Percentiles rank a stretch among this genome's conserved stretches.
Conservation (phyloP, 2,329 filamentous ascomycete genomes). For the Torrubiella hemipterigena region DNA sequence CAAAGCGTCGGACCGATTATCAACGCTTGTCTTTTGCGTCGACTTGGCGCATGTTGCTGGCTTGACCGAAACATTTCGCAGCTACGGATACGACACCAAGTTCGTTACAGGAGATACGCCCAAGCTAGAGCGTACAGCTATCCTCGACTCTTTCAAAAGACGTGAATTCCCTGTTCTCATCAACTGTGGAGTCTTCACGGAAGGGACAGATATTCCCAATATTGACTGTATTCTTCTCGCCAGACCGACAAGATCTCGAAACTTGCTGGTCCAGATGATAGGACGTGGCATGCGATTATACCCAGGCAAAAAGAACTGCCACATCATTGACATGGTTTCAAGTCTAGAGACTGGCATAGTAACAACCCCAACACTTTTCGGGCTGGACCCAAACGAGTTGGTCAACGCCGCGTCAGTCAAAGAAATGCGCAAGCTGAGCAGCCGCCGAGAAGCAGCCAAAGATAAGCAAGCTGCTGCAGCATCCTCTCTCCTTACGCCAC, state of each 20-base stretch:
- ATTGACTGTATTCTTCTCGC: conserved; percentile 88
- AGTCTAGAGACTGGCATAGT: conserved; percentile 74
- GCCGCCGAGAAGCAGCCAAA: background rate
- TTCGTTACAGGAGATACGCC: conserved; percentile 79
- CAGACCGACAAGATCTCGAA: conserved; percentile 82
- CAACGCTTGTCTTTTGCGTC: conserved; percentile 89
- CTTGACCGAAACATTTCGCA: conserved; percentile 65
- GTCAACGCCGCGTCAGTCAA: conserved; percentile 53
- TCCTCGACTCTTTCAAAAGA: conserved; percentile 63
- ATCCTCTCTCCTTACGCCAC: conserved; percentile 9
- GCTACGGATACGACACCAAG: conserved; percentile 67
- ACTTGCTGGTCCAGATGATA: conserved; percentile 94
- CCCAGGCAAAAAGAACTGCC: conserved; percentile 73
- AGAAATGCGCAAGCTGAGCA: conserved; percentile 44
- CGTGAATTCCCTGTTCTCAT: conserved; percentile 76
- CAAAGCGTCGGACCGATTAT: conserved; percentile 61
- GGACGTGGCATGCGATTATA: conserved; percentile 81
- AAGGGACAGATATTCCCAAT: conserved; percentile 95
- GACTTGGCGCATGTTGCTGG: conserved; percentile 71
- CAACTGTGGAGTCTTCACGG: conserved; percentile 94
- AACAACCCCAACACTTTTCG: conserved; percentile 85
- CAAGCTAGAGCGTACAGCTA: conserved; percentile 52
- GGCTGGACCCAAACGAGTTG: conserved; percentile 72
- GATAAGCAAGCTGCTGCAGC: conserved; percentile 32
- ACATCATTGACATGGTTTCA: conserved; percentile 93